Evolutionary conservation across 768 basidiomycete species (phyloP), one percentile per base, ranked within the genome.

Genomic region (Collybiopsis confluens): DNA sequence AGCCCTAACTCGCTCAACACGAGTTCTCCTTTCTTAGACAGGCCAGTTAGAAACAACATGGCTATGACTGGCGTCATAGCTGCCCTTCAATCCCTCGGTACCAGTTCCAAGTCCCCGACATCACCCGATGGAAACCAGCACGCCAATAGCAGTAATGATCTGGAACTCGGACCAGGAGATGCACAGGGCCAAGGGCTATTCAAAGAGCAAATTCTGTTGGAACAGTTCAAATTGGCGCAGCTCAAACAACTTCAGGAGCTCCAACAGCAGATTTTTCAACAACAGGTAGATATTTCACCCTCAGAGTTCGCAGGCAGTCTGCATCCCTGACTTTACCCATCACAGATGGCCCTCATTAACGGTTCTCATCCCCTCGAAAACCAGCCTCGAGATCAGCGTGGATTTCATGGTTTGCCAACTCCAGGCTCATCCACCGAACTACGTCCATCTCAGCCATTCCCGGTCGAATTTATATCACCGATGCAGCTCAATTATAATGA

Each of bases 261-360:
- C 11, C 89, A 94, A 63, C 85, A 85, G 54, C 87, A 91, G 73
- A 88, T 92, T 56, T 89, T 92, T 55, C 91, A 93, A 62, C 91
- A 93, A 64, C 92, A 93, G 84, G 92, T 87, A 54, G 57, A 23
- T 35, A 13, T 33, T 33, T 33, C 30, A 33, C 30, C 13, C 30
- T 33, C 45, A 26, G 30, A 41, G 49, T 28, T 55, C 45, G 47
- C 60, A 33, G 45, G 10, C 15, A 46, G 33, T 18, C 40, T 21
- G 49, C 16, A 4, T 28, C 20, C 37, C 46, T 35, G 45, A 43
- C 13, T 56, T 47, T 50, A 59, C 56, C 23, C 56, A 55, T 50
- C n/a, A n/a, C 60, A 86, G 86, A 85, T 88, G 60, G 86, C 86
- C 16, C 78, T 88, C 58, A 83, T 87, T 62, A 84, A 80, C 30